Percentiles rank a stretch among this genome's conserved stretches.
These are phyloP conservation scores for Chlorencoelia australis DNA, from an alignment of 2,329 filamentous ascomycete genomes.

Conservation along the genomic window DNA sequence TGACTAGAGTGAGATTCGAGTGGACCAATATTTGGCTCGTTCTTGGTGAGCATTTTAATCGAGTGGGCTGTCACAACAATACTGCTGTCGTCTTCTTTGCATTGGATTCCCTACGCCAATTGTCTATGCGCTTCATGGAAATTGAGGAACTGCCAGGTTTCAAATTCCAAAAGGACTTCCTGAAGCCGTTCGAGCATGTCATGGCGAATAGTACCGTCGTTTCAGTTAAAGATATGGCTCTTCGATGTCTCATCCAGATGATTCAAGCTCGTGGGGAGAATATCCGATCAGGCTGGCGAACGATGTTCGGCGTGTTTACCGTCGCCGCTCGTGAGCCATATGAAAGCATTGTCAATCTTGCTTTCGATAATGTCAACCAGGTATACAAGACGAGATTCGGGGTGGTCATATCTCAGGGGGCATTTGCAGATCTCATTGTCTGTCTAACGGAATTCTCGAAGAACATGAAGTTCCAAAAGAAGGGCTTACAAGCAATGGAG, in stretches of 20 bases:
- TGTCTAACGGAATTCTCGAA: conserved; percentile 98
- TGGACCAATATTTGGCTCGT: conserved; percentile 98
- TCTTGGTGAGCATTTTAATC: conserved; percentile 96
- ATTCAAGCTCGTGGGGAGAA: conserved; percentile 95
- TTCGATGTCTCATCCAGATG: conserved; percentile 97
- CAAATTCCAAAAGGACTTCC: conserved; percentile 98
- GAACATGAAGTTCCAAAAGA: conserved; percentile 97
- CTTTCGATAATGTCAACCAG: conserved; percentile 92
- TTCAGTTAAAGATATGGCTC: conserved; percentile 92
- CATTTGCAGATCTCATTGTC: conserved; percentile 91
- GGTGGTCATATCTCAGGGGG: conserved; percentile 89
- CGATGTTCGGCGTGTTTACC: conserved; percentile 98
- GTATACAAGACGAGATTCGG: conserved; percentile 95
- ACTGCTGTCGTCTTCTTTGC: conserved; percentile 97
- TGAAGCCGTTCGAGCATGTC: conserved; percentile 97
- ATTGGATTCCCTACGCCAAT: conserved; percentile 83
- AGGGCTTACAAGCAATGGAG: conserved; percentile 92
- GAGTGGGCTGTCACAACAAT: conserved; percentile 92
- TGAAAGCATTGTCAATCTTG: conserved; percentile 91
- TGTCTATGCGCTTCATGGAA: conserved; percentile 99
- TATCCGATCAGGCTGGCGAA: conserved; percentile 95
- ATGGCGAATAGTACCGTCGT: conserved; percentile 87
- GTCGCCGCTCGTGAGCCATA: conserved; percentile 89
- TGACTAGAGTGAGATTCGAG: conserved; percentile 95
- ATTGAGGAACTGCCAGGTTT: conserved; percentile 96